These are phyloP conservation scores for Penicillium olsonii DNA, from an alignment of 2,329 filamentous ascomycete genomes.

Conservation along the genomic window DNA sequence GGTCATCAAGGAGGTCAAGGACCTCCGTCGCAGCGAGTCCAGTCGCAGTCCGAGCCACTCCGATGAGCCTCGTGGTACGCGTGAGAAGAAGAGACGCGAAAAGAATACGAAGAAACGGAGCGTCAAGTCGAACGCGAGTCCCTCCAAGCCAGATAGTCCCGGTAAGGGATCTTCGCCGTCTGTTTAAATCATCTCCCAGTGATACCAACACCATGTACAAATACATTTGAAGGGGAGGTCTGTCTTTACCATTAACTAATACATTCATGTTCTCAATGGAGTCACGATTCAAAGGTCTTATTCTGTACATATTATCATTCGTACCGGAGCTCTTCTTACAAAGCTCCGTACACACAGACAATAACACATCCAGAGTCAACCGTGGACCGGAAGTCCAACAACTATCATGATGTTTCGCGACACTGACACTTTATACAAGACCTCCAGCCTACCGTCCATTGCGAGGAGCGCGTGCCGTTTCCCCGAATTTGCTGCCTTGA, in stretches of 20 bases:
- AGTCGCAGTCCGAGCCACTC: conserved; percentile 31
- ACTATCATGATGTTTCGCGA: background rate
- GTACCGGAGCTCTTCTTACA: too few relatives aligned
- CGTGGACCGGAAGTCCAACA: too few relatives aligned
- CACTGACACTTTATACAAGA: background rate
- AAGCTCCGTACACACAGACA: background rate
- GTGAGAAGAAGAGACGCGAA: conserved; percentile 33
- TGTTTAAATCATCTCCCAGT: background rate
- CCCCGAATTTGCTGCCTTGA: conserved; percentile 3
- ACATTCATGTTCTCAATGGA: background rate
- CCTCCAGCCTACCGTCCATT: background rate
- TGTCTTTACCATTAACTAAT: background rate
- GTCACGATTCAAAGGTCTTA: background rate
- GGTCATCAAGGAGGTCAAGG: conserved; percentile 77
- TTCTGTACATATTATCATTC: conserved; percentile 5
- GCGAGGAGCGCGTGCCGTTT: conserved; percentile 13
- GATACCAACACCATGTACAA: conserved; percentile 1
- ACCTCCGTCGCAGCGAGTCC: conserved; percentile 51
- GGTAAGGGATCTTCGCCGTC: background rate
- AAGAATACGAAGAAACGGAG: conserved; percentile 26
- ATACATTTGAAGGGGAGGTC: background rate
- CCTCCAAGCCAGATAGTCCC: background rate
- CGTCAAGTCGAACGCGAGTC: conserved; percentile 11
- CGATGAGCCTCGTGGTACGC: conserved; percentile 27
- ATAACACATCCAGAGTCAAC: too few relatives aligned